These are phyloP conservation scores for Baudoinia panamericana DNA, from an alignment of 495 filamentous ascomycete species.

Conservation along the genomic window DNA sequence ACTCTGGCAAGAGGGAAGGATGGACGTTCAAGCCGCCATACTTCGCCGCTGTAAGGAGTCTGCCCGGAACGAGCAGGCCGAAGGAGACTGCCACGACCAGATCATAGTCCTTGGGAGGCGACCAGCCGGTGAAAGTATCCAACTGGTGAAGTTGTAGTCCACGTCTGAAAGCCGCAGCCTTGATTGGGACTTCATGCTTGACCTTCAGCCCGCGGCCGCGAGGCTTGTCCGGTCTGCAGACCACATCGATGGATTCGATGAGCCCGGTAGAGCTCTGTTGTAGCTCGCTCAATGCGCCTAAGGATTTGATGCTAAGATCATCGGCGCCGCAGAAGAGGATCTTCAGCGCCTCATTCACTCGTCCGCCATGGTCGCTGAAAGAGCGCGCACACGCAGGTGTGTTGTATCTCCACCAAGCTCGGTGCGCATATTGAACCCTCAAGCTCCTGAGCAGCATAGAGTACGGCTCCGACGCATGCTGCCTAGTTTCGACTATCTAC, in stretches of 20 bases:
- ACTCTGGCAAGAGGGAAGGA: conserved; percentile 80
- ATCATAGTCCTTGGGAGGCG: conserved; percentile 58
- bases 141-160: conserved; percentile 57
- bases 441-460: too few relatives aligned
- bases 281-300: conserved; percentile 56
- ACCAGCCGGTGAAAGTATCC: conserved; percentile 71
- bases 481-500: too few relatives aligned
- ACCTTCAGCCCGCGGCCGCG: conserved; percentile 62
- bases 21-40: conserved; percentile 92
- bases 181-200: conserved; percentile 53
- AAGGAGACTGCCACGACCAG: conserved; percentile 94
- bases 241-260: conserved; percentile 76
- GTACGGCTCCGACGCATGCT: too few relatives aligned
- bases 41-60: conserved; percentile 50
- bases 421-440: too few relatives aligned
- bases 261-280: conserved; percentile 33
- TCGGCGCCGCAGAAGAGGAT: conserved; percentile 96
- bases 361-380: conserved; percentile 25
- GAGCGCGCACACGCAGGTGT: too few relatives aligned
- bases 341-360: conserved; percentile 61
- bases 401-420: too few relatives aligned
- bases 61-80: conserved; percentile 71
- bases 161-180: conserved; percentile 47
- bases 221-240: conserved; percentile 64
- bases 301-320: conserved; percentile 70